These are phyloP conservation scores for Chlorella variabilis DNA, from an alignment of 163 green algal species.

Conservation along the genomic window DNA sequence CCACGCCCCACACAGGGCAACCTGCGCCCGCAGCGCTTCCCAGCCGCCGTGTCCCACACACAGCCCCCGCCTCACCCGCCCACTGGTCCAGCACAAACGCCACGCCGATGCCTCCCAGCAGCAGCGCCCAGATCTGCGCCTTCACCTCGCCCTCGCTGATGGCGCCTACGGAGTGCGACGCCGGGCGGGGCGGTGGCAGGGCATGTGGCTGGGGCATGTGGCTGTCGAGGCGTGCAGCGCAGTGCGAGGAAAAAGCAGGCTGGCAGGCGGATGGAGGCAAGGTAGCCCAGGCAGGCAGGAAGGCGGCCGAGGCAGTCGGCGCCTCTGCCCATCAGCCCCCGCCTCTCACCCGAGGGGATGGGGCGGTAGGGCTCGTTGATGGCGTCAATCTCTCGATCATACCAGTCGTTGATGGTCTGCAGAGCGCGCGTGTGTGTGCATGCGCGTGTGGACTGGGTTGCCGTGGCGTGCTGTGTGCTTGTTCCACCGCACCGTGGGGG, in stretches of 20 bases:
- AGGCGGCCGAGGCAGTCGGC: neutral
- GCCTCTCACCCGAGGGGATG: constrained; percentile 87
- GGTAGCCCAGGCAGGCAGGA: no score
- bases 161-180: constrained; percentile 64
- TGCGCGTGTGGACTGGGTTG: no score
- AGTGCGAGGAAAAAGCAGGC: neutral
- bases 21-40: no score
- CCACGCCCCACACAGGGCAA: no score
- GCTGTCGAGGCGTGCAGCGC: neutral
- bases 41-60: no score
- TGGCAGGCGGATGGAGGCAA: no score
- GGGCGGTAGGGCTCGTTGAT: constrained; percentile 99
- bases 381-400: constrained; percentile 97
- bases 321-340: neutral
- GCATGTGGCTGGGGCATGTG: neutral
- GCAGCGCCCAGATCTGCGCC: constrained; percentile 86
- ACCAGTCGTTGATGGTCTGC: constrained; percentile 98
- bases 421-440: no score
- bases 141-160: constrained; percentile 90
- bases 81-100: constrained; percentile 85
- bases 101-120: constrained; percentile 85
- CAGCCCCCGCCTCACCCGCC: constrained; percentile 57
- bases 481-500: no score
- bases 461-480: no score
- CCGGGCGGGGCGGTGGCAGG: neutral